phyloP scores from a whole-genome alignment of 495 filamentous ascomycete genomes.

The Penicillium samsonianum region DNA sequence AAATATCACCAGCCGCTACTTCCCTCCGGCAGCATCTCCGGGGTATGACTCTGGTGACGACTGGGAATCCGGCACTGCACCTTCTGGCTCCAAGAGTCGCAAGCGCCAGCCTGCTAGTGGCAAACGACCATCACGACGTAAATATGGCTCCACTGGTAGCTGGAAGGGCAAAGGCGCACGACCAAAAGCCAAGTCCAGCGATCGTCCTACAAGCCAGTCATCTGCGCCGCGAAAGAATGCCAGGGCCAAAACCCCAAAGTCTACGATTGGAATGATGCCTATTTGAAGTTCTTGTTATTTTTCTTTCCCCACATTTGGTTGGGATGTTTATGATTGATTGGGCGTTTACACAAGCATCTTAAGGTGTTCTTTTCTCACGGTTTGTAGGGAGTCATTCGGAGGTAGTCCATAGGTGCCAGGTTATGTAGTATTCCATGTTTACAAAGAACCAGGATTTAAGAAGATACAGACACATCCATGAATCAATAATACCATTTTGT shows the following conservation, averaged over 20 bases:
- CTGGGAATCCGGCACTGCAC: slow-evolving; percentile 20
- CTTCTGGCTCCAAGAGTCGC: slow-evolving; percentile 28
- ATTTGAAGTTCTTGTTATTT: slow-evolving; percentile 29
- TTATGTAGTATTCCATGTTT: slow-evolving; percentile 8
- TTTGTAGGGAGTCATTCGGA: background rate
- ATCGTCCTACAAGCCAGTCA: slow-evolving; percentile 29
- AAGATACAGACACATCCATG: slow-evolving; percentile 19
- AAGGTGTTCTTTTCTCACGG: slow-evolving; percentile 24
- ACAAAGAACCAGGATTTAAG: slow-evolving; percentile 18
- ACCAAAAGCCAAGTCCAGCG: slow-evolving; percentile 29
- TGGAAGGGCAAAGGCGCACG: slow-evolving; percentile 30
- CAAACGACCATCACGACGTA: slow-evolving; percentile 35
- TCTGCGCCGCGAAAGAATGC: slow-evolving; percentile 32
- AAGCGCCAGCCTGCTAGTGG: slow-evolving; percentile 27
- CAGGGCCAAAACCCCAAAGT: slow-evolving; percentile 35
- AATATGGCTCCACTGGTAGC: slow-evolving; percentile 26
- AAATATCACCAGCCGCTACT: slow-evolving; percentile 49
- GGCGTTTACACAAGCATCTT: slow-evolving; percentile 27
- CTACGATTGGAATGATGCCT: slow-evolving; percentile 51
- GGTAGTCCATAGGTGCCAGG: background rate
- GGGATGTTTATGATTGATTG: slow-evolving; percentile 24
- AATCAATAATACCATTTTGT: slow-evolving; percentile 22
- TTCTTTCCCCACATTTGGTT: slow-evolving; percentile 12
- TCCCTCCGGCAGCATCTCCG: slow-evolving; percentile 34
- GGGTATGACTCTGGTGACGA: slow-evolving; percentile 31